Percentiles rank a stretch among this genome's conserved stretches.
Evolutionary conservation across 768 basidiomycete species (phyloP).

Genomic region (Boletus rubescentipes): DNA sequence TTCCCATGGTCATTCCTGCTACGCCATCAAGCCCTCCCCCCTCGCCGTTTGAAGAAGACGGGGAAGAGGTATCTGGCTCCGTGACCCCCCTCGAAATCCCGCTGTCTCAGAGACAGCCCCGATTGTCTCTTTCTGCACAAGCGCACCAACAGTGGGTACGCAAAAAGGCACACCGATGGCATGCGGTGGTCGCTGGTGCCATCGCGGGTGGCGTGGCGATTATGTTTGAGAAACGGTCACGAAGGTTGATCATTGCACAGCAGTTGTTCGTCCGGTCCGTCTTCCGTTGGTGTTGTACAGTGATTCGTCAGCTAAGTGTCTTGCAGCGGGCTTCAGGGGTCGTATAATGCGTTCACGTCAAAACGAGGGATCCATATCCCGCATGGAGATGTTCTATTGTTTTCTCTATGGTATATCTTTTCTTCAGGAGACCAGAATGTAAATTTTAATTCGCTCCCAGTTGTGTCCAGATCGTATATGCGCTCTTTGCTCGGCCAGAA

Average conservation of each 20-base stretch:
- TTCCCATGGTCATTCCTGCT: slow-evolving; percentile 67
- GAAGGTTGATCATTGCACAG: slow-evolving; percentile 72
- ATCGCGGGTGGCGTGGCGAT: slow-evolving; percentile 72
- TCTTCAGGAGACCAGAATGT: background rate
- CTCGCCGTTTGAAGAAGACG: slow-evolving; percentile 34
- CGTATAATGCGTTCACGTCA: slow-evolving; percentile 76
- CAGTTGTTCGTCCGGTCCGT: slow-evolving; percentile 80
- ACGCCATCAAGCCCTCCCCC: slow-evolving; percentile 19
- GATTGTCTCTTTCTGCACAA: slow-evolving; percentile 60
- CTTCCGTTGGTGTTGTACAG: background rate
- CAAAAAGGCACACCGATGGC: slow-evolving; percentile 73
- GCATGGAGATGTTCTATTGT: slow-evolving; percentile 80
- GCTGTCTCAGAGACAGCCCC: slow-evolving; percentile 38
- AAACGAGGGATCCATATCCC: slow-evolving; percentile 70
- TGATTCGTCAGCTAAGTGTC: background rate
- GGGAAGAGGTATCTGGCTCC: slow-evolving; percentile 17
- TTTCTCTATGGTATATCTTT: slow-evolving; percentile 61
- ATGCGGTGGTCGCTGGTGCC: slow-evolving; percentile 76
- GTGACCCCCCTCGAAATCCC: slow-evolving; percentile 17
- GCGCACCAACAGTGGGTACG: slow-evolving; percentile 62
- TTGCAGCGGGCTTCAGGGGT: slow-evolving; percentile 81
- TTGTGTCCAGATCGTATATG: slow-evolving; percentile 86
- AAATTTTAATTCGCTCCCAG: slow-evolving; percentile 34
- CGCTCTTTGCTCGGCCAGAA: slow-evolving; percentile 73
- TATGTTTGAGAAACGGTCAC: slow-evolving; percentile 68